Evolutionary conservation across 257 asterid genomes (phyloP).

Genomic region (Primulina huaijiensis): DNA sequence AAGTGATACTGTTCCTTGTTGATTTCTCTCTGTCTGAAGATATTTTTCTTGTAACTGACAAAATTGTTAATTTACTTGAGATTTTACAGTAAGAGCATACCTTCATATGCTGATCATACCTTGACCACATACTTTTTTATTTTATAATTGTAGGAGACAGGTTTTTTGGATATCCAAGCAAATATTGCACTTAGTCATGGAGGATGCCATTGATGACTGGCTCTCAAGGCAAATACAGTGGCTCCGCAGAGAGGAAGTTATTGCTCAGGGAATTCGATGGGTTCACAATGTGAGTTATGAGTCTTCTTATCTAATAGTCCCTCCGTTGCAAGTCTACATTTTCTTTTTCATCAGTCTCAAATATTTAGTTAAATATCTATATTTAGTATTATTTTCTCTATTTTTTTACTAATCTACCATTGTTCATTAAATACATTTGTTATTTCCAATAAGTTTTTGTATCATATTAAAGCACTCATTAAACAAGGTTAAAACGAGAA

Average conservation of each 20-base stretch:
- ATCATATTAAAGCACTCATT: no score
- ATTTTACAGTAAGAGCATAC: neutral
- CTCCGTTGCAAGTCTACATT: no score
- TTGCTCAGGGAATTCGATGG: slow-evolving; percentile 67
- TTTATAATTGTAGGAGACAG: slow-evolving; percentile 62
- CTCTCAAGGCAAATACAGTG: slow-evolving; percentile 78
- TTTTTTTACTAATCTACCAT: no score
- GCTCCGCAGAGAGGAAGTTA: slow-evolving; percentile 84
- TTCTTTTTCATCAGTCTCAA: no score
- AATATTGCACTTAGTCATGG: slow-evolving; percentile 87
- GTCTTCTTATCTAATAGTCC: slow-evolving; percentile 11
- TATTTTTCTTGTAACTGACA: slow-evolving; percentile 11
- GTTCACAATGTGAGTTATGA: slow-evolving; percentile 67
- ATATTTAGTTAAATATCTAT: no score
- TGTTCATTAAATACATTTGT: no score
- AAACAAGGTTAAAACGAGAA: no score
- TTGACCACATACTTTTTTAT: slow-evolving; percentile 13
- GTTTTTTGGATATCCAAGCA: slow-evolving; percentile 96
- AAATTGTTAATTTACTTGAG: slow-evolving; percentile 1
- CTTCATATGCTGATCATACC: slow-evolving; percentile 16
- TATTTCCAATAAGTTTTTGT: no score
- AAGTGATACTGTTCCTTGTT: neutral
- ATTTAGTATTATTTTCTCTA: no score
- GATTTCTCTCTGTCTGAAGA: neutral
- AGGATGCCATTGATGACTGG: slow-evolving; percentile 95